A percentile compares a stretch with the other conserved stretches of the same genome.
These are phyloP conservation scores for Selaginella moellendorffii DNA, from an alignment of 75 land plant genomes.

Conservation along the genomic window DNA sequence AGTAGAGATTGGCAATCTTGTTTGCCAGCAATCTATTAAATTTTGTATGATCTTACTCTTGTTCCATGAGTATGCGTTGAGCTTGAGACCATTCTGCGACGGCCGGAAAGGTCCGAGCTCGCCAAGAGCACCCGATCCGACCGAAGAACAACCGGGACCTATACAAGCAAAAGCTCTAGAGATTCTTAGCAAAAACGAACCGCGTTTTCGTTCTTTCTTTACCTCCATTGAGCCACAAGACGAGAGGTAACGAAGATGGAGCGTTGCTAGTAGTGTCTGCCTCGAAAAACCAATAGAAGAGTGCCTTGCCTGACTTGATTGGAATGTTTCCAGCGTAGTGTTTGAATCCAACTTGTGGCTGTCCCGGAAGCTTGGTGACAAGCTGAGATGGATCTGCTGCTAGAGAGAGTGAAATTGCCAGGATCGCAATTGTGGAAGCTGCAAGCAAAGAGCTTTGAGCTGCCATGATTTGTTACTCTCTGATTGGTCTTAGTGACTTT, in stretches of 20 bases:
- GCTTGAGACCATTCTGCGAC: background rate
- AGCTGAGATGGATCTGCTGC: conserved; percentile 18
- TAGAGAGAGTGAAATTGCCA: too few species aligned
- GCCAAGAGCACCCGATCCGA: conserved; percentile 1
- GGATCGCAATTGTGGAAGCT: too few species aligned
- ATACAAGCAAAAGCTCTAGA: background rate
- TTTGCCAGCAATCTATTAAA: background rate
- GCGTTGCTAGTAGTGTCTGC: conserved; percentile 42
- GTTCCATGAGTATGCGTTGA: conserved; percentile 1
- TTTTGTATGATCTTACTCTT: conserved; percentile 9
- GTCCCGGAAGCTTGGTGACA: conserved; percentile 63
- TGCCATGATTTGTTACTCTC: too few species aligned
- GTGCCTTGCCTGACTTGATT: conserved; percentile 65
- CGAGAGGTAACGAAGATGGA: conserved; percentile 43
- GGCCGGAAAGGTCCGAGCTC: background rate
- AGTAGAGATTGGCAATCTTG: background rate
- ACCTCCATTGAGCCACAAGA: conserved; percentile 96
- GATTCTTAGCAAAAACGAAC: background rate
- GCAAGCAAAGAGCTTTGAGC: too few species aligned
- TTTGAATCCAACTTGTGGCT: conserved; percentile 47
- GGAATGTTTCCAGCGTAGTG: conserved; percentile 81
- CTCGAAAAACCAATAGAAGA: conserved; percentile 58
- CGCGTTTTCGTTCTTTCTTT: background rate
- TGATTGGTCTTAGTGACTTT: too few species aligned
- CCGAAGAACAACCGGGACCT: conserved; percentile 9